phyloP scores from a whole-genome alignment of 805 yeast species.

The Ogataea chonburiensis region DNA sequence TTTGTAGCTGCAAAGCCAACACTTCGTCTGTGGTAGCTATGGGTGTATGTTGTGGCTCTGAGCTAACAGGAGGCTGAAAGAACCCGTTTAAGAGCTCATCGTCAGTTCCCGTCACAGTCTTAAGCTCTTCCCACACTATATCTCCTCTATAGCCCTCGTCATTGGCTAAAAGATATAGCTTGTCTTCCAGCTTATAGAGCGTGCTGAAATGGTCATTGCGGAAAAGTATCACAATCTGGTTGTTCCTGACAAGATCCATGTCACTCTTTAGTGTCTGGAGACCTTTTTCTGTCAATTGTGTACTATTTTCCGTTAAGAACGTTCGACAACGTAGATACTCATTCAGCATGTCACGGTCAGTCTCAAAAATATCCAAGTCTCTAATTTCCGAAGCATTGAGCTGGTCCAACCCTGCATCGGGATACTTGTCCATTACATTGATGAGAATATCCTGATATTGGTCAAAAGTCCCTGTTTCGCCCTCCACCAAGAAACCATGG shows the following conservation, averaged over 20 bases:
- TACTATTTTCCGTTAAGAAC: constrained; percentile 60
- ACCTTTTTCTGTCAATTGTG: constrained; percentile 78
- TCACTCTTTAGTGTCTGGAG: constrained; percentile 40
- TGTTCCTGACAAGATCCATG: constrained; percentile 41
- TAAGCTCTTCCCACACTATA: constrained; percentile 83
- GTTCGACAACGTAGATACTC: constrained; percentile 15
- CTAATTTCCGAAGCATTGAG: constrained; percentile 7
- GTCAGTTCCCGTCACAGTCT: constrained; percentile 63
- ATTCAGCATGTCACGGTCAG: constrained; percentile 7
- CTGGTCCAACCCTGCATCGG: constrained; percentile 10
- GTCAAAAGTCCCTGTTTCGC: constrained; percentile 25
- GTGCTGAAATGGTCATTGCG: constrained; percentile 90
- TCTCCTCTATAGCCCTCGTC: constrained; percentile 60
- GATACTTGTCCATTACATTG: constrained; percentile 17
- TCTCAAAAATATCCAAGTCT: constrained; percentile 4
- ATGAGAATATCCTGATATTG: constrained; percentile 31
- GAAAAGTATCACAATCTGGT: constrained; percentile 69
- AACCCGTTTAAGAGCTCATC: constrained; percentile 69
- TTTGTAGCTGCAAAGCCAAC: constrained; percentile 32
- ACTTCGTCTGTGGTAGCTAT: neutral
- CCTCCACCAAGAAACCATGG: constrained; percentile 64
- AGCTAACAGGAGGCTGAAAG: constrained; percentile 43
- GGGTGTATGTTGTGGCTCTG: neutral
- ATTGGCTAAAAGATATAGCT: constrained; percentile 65
- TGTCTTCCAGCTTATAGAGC: constrained; percentile 47